Evolutionary conservation across 2,329 filamentous ascomycete species (phyloP), one percentile per base, ranked within the genome.

Genomic region (Pyrenochaeta sp.): DNA sequence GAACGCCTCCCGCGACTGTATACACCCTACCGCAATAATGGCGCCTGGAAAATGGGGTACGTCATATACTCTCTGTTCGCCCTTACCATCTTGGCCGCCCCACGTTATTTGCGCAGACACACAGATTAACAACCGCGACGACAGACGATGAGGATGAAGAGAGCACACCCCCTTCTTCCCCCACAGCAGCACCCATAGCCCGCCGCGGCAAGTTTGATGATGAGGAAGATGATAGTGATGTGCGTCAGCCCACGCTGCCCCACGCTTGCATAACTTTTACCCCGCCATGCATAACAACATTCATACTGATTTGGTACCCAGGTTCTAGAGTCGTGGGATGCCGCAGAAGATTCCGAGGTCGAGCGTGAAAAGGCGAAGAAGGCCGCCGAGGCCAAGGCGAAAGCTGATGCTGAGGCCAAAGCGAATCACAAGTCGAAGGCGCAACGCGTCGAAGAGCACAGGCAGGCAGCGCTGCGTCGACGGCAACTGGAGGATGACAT

Each of bases 301-400:
- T 20, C 33, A 33, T 57, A 54, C 66, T 74, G 56, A 73, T 64
- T 15, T 10, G 33, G 41, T 29, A 37, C 29, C 52, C 61, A 97
- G 89, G 91, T 98, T 51, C 86, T 97, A 72, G 95, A 99, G 56
- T 94, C 91, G 30, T 99, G 95, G 95, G 93, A 98, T 71, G 94
- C 91, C 53, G 93, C 91, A 66, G 95, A 98, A 73, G 95, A 99
- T 80, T 97, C 92, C 58, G 95, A 99, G 71, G 94, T 88, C 68
- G 95, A 99, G 82, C 90, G 92, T 69, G 93, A 97, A 79, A 99
- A 98, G 83, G 91, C 86, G 23, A 90, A 90, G 78, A 95, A 94
- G 81, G 92, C 88, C 45, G 89, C 85, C 5, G 93, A 91, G 72
- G 90, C 87, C 47, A 96, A 96, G 78, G 91, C 90, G 53, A 96